These are phyloP conservation scores for Avena sativa DNA, from an alignment of 176 grass and related monocot genomes.

Conservation along the genomic window DNA sequence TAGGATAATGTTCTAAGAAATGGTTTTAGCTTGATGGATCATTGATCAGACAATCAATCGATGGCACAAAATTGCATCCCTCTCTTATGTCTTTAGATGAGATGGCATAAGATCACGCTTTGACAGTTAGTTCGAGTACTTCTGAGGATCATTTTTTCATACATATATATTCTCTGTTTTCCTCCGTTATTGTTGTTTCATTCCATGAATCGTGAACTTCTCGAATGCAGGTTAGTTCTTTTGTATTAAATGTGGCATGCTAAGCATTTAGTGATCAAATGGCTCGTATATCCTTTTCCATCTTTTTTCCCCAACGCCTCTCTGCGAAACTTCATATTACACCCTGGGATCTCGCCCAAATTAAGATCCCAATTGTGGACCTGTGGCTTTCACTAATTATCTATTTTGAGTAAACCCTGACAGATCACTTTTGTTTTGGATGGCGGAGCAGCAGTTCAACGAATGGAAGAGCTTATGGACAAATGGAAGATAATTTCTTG, in stretches of 20 bases:
- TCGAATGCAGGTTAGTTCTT: background rate
- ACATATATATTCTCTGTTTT: background rate
- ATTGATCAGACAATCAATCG: background rate
- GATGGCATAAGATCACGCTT: background rate
- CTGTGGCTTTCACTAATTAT: background rate
- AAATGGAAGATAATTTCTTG: background rate
- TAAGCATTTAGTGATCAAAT: conserved; percentile 18
- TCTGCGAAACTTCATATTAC: background rate
- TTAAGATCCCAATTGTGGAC: background rate
- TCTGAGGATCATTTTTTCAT: background rate
- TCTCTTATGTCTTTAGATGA: background rate
- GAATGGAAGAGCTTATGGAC: background rate
- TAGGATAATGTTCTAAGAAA: background rate
- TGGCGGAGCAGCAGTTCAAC: background rate
- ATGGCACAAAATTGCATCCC: background rate
- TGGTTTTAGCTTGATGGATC: background rate
- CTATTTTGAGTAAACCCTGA: background rate
- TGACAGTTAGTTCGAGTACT: background rate
- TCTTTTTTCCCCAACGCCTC: background rate
- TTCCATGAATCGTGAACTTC: background rate
- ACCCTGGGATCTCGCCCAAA: too few species aligned
- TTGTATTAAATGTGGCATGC: conserved; percentile 16
- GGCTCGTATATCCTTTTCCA: background rate
- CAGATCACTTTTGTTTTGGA: background rate
- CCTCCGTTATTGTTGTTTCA: background rate